Conservation (phyloP, 116 monocot genomes). For the Papilionanthe hybrid region DNA sequence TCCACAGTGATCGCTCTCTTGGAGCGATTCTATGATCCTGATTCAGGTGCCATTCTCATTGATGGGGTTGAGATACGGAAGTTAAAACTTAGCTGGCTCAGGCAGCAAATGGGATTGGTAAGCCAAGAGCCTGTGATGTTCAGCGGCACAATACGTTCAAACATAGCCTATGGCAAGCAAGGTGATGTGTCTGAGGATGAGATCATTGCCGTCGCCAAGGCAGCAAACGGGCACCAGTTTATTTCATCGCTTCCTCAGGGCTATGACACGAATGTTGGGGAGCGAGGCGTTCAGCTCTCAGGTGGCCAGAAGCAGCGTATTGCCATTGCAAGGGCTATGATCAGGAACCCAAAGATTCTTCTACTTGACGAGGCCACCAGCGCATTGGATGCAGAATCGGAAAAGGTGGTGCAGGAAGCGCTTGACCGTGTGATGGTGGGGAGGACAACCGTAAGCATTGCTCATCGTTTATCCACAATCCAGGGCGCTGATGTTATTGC, state of each 20-base stretch:
- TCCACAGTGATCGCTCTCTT: constrained; percentile 26
- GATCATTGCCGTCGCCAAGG: constrained; percentile 22
- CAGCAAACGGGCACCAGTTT: constrained; percentile 38
- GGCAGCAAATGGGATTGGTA: constrained; percentile 50
- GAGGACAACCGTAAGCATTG: constrained; percentile 19
- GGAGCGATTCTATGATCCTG: constrained; percentile 44
- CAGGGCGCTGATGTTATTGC: constrained; percentile 26
- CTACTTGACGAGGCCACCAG: constrained; percentile 26
- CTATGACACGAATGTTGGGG: constrained; percentile 36
- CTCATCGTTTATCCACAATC: constrained; percentile 27
- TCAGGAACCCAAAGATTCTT: constrained; percentile 26
- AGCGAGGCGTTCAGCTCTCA: constrained; percentile 42
- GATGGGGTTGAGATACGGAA: constrained; percentile 27
- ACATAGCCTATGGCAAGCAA: constrained; percentile 48
- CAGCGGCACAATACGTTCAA: constrained; percentile 39
- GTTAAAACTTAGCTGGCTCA: constrained; percentile 37
- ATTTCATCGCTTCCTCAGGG: constrained; percentile 34
- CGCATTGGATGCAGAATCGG: constrained; percentile 32
- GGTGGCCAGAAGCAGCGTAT: constrained; percentile 44
- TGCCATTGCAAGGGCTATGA: constrained; percentile 26
- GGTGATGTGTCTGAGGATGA: constrained; percentile 31
- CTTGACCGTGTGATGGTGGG: constrained; percentile 27
- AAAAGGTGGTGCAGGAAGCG: constrained; percentile 31
- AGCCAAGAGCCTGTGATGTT: constrained; percentile 48
- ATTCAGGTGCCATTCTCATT: constrained; percentile 31